Evolutionary conservation across 805 yeast species (phyloP), one percentile per base, ranked within the genome.

Genomic region (Lipomyces yamadae): DNA sequence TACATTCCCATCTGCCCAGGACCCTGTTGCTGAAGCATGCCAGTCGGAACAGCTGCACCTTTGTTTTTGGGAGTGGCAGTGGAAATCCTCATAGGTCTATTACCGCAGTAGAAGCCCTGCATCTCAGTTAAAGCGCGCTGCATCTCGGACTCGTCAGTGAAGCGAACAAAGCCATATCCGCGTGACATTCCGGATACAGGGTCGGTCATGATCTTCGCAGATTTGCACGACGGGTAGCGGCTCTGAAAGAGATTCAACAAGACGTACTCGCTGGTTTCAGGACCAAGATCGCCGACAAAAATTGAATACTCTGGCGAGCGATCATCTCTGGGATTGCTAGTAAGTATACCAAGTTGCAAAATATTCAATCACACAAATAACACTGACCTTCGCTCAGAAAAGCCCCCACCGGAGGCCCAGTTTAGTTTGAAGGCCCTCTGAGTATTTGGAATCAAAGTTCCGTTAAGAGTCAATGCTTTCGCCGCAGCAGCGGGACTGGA

Each of bases 101-200:
- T 89, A 63, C 89, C 88, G 56, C 92, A 78, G 52, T 85, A 80
- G 24, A 82, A 82, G 3, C 97, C 96, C 77, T 90, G 93, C 96
- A 92, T 90, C 74, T 90, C 96, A 30, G 82, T 74, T 53, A 91
- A 76, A 0, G 97, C 92, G 61, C 86, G 83, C 72, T 86, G 88
- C 77, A 89, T 92, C 52, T 89, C 92, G 10, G 82, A 81, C 67
- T 85, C 87, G 65, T 83, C 83, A 45, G 81, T 74, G 75, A 92
- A 92, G 68, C 91, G 86, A n/a, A 92, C 91, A 80, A 93, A 93
- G 1, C 97, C 98, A 77, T 89, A 92, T 11, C 97, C 97, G 74
- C 90, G 87, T 5, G 94, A 85, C 59, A 82, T 82, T 37, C 88
- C 88, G 0, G 96, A 87, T 11, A 78, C 75, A 50, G 86, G 87